Percentiles rank a stretch among this genome's conserved stretches.
Conservation (phyloP, 2,329 filamentous ascomycete genomes). For the Chaetothyriales sp. region DNA sequence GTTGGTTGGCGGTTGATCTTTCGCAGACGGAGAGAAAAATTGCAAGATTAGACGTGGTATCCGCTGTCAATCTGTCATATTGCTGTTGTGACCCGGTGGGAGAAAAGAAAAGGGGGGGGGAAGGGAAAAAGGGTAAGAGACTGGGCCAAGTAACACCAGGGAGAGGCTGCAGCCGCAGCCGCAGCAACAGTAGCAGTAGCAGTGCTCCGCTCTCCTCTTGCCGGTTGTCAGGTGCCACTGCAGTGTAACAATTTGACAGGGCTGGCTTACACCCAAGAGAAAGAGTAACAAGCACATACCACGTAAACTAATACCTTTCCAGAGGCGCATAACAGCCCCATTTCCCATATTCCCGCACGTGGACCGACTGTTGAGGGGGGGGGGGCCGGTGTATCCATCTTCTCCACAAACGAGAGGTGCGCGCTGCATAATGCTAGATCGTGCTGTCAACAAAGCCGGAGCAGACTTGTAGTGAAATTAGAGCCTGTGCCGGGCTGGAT, state of each 20-base stretch:
- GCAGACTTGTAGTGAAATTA: not conserved
- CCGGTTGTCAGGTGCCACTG: not conserved
- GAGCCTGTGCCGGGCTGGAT: not conserved
- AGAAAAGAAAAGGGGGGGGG: too few relatives aligned
- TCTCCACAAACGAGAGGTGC: not conserved
- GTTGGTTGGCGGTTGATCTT: not conserved
- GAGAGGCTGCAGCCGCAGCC: not conserved
- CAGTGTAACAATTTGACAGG: not conserved
- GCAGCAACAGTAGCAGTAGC: too few relatives aligned
- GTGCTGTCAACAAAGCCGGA: not conserved
- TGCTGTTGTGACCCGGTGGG: not conserved
- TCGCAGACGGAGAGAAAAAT: not conserved
- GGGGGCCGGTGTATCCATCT: too few relatives aligned
- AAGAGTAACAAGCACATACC: too few relatives aligned
- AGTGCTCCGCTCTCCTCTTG: not conserved
- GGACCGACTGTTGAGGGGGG: not conserved
- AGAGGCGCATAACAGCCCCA: too few relatives aligned
- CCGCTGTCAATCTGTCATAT: not conserved
- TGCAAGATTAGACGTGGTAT: not conserved
- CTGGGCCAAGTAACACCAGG: not conserved
- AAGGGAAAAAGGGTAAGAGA: not conserved
- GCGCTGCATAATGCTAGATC: not conserved
- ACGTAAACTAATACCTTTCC: too few relatives aligned
- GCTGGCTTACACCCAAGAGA: not conserved
- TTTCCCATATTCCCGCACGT: not conserved